Evolutionary conservation across 805 yeast genomes (phyloP).

Genomic region (Metschnikowia matae): DNA sequence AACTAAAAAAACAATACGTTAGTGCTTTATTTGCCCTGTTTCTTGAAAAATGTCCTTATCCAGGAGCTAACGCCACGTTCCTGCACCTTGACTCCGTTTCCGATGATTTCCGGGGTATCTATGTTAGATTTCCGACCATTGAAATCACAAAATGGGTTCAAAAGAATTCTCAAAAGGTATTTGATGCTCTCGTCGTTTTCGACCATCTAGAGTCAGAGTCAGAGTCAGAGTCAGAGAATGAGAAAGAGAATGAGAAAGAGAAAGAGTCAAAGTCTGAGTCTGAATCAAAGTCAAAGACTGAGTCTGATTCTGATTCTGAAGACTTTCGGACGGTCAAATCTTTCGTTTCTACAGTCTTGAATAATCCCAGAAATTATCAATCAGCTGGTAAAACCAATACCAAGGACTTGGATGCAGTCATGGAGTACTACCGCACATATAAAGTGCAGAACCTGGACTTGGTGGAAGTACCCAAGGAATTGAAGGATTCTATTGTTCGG

Average conservation of each 20-base stretch:
- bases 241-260: no score
- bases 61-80: constrained; percentile 27
- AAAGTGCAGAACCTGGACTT: constrained; percentile 55
- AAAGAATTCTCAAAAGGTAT: background rate
- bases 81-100: constrained; percentile 22
- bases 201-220: constrained; percentile 5
- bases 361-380: constrained; percentile 20
- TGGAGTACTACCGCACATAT: constrained; percentile 38
- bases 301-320: no score
- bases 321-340: background rate
- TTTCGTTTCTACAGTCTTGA: constrained; percentile 8
- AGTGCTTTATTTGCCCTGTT: constrained; percentile 31
- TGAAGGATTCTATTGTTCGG: constrained; percentile 48
- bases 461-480: constrained; percentile 51
- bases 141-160: constrained; percentile 17
- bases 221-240: no score
- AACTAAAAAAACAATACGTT: constrained; percentile 23
- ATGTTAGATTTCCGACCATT: constrained; percentile 25
- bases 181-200: constrained; percentile 6
- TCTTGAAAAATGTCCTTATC: constrained; percentile 7
- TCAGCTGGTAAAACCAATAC: constrained; percentile 22
- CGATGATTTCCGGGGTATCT: constrained; percentile 33
- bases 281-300: background rate
- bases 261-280: background rate
- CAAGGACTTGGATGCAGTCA: constrained; percentile 34